A percentile compares a stretch with the other conserved stretches of the same genome.
These are phyloP conservation scores for Trematosphaeria pertusa DNA, from an alignment of 2,329 filamentous ascomycete species.

Conservation along the genomic window DNA sequence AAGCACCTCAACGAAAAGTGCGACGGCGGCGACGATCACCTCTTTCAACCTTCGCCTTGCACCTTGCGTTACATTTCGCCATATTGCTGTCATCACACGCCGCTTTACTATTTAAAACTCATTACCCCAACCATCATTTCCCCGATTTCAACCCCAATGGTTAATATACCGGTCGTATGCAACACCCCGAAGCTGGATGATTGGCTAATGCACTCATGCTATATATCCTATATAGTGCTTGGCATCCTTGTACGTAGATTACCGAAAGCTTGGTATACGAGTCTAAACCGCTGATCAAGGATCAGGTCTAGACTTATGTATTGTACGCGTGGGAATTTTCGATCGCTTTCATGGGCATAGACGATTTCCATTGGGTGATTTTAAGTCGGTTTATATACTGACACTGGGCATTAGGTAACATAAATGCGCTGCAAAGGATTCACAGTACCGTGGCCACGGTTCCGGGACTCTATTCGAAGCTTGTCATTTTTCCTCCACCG, in stretches of 20 bases:
- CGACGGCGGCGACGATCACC: too few species aligned
- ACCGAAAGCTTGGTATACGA: neutral
- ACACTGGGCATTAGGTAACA: neutral
- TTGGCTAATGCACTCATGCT: too few species aligned
- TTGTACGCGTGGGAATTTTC: neutral
- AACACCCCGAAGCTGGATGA: neutral
- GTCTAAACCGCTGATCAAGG: neutral
- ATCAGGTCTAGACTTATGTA: neutral
- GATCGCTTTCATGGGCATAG: too few species aligned
- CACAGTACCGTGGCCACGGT: neutral
- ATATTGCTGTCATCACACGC: slow-evolving; percentile 5
- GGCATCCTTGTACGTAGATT: neutral
- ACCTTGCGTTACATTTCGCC: neutral
- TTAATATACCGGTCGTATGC: neutral
- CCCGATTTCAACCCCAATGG: neutral
- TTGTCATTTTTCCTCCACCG: too few species aligned
- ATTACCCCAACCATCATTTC: slow-evolving; percentile 1
- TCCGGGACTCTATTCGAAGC: neutral
- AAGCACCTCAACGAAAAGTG: too few species aligned
- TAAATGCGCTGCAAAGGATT: too few species aligned
- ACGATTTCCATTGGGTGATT: too few species aligned
- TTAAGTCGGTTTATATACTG: too few species aligned
- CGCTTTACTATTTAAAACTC: slow-evolving; percentile 1
- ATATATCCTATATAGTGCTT: too few species aligned
- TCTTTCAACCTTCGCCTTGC: too few species aligned